phyloP scores from a whole-genome alignment of 176 grass and related monocot genomes.

The Hyparrhenia diplandra region DNA sequence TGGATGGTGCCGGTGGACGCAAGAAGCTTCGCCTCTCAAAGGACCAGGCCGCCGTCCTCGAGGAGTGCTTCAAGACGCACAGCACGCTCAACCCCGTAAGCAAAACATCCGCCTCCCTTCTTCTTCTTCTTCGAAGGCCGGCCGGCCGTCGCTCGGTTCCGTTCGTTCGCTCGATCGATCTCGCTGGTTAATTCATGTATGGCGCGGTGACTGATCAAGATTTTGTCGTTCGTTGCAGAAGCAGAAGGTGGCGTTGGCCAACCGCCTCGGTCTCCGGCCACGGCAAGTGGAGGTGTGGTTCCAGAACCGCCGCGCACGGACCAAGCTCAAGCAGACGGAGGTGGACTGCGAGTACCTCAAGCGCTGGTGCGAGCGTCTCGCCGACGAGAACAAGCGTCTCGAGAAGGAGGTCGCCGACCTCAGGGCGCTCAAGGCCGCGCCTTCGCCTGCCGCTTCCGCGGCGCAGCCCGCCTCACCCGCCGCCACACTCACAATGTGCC shows the following conservation, averaged over 20 bases:
- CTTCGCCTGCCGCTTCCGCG: constrained; percentile 3
- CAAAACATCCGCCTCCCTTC: no score
- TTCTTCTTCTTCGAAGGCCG: no score
- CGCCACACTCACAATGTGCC: constrained; percentile 83
- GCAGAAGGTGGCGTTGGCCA: constrained; percentile 76
- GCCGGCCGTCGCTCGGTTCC: no score
- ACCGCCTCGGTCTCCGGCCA: constrained; percentile 61
- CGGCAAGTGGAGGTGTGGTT: constrained; percentile 99
- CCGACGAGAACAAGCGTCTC: constrained; percentile 86
- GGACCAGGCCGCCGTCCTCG: constrained; percentile 87
- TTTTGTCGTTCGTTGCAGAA: constrained; percentile 15
- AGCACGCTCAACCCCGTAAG: constrained; percentile 94
- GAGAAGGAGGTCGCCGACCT: constrained; percentile 92
- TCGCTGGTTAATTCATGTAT: no score
- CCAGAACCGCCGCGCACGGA: constrained; percentile 80
- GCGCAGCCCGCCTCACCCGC: constrained; percentile 34
- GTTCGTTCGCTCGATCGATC: no score
- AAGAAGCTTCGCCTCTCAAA: constrained; percentile 91
- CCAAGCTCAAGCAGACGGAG: constrained; percentile 99
- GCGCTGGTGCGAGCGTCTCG: constrained; percentile 89
- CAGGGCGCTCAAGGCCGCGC: constrained; percentile 62
- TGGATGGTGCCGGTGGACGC: constrained; percentile 53
- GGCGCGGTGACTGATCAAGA: constrained; percentile 1
- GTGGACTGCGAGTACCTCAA: constrained; percentile 96
- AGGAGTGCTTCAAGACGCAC: constrained; percentile 98